Conservation (phyloP, 1,284 basidiomycete genomes). For the Erythrobasidium hasegawianum region DNA sequence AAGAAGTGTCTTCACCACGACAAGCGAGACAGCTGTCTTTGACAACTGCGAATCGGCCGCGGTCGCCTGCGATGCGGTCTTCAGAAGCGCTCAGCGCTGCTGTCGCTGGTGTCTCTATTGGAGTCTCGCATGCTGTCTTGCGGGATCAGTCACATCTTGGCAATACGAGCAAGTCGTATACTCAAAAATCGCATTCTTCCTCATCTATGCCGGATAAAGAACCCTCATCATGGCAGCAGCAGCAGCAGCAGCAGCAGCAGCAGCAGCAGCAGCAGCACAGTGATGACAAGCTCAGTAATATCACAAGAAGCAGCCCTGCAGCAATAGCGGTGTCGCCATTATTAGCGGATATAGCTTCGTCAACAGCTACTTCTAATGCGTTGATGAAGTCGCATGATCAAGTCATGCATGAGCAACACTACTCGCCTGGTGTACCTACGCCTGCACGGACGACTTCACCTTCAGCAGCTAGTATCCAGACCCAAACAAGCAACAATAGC, state of each 20-base stretch:
- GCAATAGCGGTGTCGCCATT: conserved; percentile 22
- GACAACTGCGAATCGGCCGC: too few species aligned
- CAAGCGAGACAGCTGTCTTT: too few species aligned
- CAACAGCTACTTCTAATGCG: conserved; percentile 11
- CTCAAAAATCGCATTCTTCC: background rate
- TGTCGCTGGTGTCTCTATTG: too few species aligned
- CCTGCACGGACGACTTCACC: background rate
- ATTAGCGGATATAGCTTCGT: conserved; percentile 17
- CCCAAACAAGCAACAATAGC: too few species aligned
- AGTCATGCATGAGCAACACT: background rate
- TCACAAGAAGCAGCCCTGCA: background rate
- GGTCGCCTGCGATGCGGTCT: too few species aligned
- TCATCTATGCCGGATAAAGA: background rate
- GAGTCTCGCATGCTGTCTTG: background rate
- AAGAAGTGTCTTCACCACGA: too few species aligned
- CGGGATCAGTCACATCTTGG: conserved; percentile 1
- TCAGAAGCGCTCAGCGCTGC: too few species aligned
- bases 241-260: too few species aligned
- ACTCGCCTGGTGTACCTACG: background rate
- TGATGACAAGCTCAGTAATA: too few species aligned
- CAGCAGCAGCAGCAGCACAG: too few species aligned
- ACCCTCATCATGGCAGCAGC: too few species aligned
- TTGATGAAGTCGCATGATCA: background rate
- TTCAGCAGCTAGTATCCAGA: background rate
- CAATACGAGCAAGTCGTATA: background rate